Evolutionary conservation across 345 rosid species (phyloP), one percentile per base, ranked within the genome.

Genomic region (Salix dunnii): DNA sequence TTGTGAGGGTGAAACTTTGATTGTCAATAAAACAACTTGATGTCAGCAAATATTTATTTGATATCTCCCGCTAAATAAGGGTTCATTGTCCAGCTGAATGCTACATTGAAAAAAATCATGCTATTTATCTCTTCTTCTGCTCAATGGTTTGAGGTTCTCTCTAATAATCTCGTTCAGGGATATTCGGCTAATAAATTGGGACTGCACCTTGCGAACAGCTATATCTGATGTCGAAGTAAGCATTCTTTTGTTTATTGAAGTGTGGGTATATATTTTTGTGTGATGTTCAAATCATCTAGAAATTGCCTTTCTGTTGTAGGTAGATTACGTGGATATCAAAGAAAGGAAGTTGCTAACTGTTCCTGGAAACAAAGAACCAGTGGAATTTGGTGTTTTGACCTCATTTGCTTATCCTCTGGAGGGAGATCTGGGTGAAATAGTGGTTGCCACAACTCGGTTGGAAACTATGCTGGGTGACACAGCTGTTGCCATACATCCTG

Each of bases 391-490:
- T 67, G 90, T 96, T 66, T 77, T 96, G 77, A 92, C 94, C 14
- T 91, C 91, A 27, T 96, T 96, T 86, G 98, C 98, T 42, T 92
- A 96, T 78, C 95, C 94, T 73, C 74, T 96, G 61, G 98, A 92
- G 73, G 96, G 84, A 71, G 93, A 82, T 43, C 81, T 89, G 51
- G 97, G 96, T 49, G 96, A 96, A 84, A 91, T 96, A 77, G 90
- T 96, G 81, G 97, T 96, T 72, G 99, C 99, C 83, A 96, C 98
- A 38, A 96, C 99, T 48, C 90, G 98, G 85, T 88, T 96, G 79
- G 99, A 96, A 82, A 96, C 98, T 27, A 96, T 96, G 98, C 94
- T 96, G 73, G 98, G 99, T 68, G 99, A 96, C 78, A 92, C 93
- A 46, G 98, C 99, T 42, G 88, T 96, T 81, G 99, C 98, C 49